These are phyloP conservation scores for Fragaria vesca DNA, from an alignment of 306 rosid species.

Conservation along the genomic window DNA sequence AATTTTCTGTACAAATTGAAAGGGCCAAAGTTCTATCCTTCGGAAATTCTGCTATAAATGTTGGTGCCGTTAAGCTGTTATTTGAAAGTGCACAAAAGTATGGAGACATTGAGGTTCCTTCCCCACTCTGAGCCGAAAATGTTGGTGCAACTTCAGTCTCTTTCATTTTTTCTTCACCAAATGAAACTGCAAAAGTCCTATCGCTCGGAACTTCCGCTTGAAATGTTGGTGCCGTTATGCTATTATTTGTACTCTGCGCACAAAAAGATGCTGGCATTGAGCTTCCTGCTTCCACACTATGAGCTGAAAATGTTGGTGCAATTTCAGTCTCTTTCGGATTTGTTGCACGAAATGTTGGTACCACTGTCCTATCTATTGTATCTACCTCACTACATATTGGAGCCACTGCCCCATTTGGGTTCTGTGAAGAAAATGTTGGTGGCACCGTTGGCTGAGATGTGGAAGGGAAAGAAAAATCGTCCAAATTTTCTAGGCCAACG, in stretches of 20 bases:
- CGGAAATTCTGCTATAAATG: background rate
- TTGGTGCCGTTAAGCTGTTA: background rate
- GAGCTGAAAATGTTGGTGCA: background rate
- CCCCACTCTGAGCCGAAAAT: background rate
- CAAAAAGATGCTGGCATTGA: background rate
- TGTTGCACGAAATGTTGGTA: conserved; percentile 15
- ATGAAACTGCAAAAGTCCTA: background rate
- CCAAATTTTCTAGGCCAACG: background rate
- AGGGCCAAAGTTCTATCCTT: background rate
- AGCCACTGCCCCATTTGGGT: background rate
- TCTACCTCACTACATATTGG: conserved; percentile 15
- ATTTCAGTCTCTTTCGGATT: background rate
- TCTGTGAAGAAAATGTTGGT: conserved; percentile 3
- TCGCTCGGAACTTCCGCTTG: background rate
- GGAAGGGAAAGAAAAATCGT: conserved; percentile 17
- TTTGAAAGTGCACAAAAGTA: background rate
- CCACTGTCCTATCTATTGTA: background rate
- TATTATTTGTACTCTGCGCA: background rate
- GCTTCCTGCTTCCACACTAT: background rate
- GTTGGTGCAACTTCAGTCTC: background rate
- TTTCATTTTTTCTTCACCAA: background rate
- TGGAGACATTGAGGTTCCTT: background rate
- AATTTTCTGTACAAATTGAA: background rate
- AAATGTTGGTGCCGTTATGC: conserved; percentile 5
- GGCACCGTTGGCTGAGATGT: conserved; percentile 12